Evolutionary conservation across 2,329 filamentous ascomycete species (phyloP), one percentile per base, ranked within the genome.

Genomic region (Talaromyces sp.): DNA sequence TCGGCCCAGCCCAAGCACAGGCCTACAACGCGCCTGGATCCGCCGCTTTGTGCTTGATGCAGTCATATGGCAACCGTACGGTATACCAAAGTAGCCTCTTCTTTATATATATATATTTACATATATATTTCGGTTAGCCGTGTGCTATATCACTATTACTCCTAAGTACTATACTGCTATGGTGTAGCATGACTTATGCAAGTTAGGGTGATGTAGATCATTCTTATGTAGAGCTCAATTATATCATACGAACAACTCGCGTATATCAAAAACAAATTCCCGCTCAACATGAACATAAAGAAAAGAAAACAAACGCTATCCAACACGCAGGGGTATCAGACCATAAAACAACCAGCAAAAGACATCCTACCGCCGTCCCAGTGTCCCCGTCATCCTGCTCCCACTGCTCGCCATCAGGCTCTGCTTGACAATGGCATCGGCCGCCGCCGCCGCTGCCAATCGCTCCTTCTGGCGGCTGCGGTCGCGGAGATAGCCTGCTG

Each of bases 391-490:
- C 81, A 84, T 84, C 57, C 81, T 75, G 38, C 81, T 80, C 27
- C 81, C 80, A 53, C 73, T 80, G 41, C 82, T 82, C 31, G 84
- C 81, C 71, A 86, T 84, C 61, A 96, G 84, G 77, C 93, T 98
- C 78, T 97, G 93, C 73, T 89, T 86, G 58, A 99, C 93, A 76
- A 99, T 99, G 75, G 93, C 86, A 69, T 96, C 93, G 4, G 95
- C 95, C 0, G 93, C 93, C 19, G 92, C 91, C 6, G 91, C 88
- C 1, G 93, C 93, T 4, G 91, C 91, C 71, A 97, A 86, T 65
- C 95, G 84, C 79, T 98, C 95, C 80, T 96, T 96, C 73, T 99
- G 95, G 65, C 95, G 84, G 72, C 91, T 93, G 49, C 95, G 82
- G 74, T 98, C 93, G 70, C 90, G 91, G 63, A 99, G 81, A 75